Base-by-base conservation (phyloP, 768 basidiomycete species). In the Lactifluus echinatus region DNA sequence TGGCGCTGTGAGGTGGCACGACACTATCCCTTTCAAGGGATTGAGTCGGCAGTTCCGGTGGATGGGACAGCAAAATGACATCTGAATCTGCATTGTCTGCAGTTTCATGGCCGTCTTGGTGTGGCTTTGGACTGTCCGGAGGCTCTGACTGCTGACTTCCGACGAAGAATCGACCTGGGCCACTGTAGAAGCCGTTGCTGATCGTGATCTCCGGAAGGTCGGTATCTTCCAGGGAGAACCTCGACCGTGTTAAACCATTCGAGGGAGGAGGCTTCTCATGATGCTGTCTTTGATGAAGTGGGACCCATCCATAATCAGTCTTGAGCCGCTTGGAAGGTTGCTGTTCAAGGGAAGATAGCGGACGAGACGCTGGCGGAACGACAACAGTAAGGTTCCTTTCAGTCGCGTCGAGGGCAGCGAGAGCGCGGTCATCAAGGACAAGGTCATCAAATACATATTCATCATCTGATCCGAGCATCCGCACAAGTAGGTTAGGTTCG, bases 381-480 rank as follows among this genome's bases (percentile, higher is more conserved):
- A 39, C 17, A 10, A 49, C 36, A 28, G 23, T 21, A 36, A 63
- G 57, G 17, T 17, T 40, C 21, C 56, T 50, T 54, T 63, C 63
- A n/a, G 62, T 56, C 49, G 53, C 60, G 24, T 63, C 63, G 34
- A 63, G 60, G 31, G 43, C 53, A 17, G 63, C 60, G 21, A 63
- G 53, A 26, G 56, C 39, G 28, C 50, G 40, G 28, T 58, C 56
- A 47, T 63, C 63, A 39, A 63, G 53, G 12, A 63, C 50, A 57
- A 63, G 49, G 45, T 63, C 63, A 40, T 63, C 63, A 10, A 53
- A 57, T 14, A 42, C 61, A 57, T 58, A 63, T 51, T 60, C 55
- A 17, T 63, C 63, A 19, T 63, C 63, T 40, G 59, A 61, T 49
- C 53, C 15, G 37, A 42, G 36, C 62, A 63, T 63, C 5, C 29